Conservation (phyloP, 2,329 filamentous ascomycete genomes). For the Neonectria sp. region DNA sequence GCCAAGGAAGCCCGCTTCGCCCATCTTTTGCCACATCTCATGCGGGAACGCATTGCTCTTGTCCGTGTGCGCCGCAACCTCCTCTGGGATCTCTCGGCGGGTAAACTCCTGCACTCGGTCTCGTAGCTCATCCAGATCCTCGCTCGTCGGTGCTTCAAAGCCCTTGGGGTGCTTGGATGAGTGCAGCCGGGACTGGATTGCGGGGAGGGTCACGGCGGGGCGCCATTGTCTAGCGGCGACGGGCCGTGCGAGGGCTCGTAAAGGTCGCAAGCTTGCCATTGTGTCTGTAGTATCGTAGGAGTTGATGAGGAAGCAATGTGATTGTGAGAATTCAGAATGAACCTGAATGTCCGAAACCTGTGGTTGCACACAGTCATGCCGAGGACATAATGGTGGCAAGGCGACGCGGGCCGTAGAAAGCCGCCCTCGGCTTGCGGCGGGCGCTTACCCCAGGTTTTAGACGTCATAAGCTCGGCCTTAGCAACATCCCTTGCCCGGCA, state of each 20-base stretch:
- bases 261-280: conserved; percentile 60
- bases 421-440: conserved; percentile 16
- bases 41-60: conserved; percentile 88
- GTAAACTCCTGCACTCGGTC: conserved; percentile 92
- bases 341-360: conserved; percentile 22
- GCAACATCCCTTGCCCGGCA: conserved; percentile 33
- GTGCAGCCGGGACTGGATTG: conserved; percentile 56
- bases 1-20: conserved; percentile 91
- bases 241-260: conserved; percentile 55
- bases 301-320: conserved; percentile 1
- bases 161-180: conserved; percentile 75
- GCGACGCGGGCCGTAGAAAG: conserved; percentile 12
- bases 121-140: conserved; percentile 85
- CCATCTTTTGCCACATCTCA: conserved; percentile 94
- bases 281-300: conserved; percentile 22
- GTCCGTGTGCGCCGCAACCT: conserved; percentile 88
- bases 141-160: conserved; percentile 77
- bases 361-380: conserved; percentile 30
- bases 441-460: conserved; percentile 48
- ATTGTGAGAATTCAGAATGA: conserved; percentile 4
- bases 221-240: conserved; percentile 44
- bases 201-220: conserved; percentile 51
- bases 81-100: conserved; percentile 87
- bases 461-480: conserved; percentile 40
- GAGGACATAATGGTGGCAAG: conserved; percentile 28